phyloP scores from a whole-genome alignment of 2,329 filamentous ascomycete genomes.

The Xylaria sp. region DNA sequence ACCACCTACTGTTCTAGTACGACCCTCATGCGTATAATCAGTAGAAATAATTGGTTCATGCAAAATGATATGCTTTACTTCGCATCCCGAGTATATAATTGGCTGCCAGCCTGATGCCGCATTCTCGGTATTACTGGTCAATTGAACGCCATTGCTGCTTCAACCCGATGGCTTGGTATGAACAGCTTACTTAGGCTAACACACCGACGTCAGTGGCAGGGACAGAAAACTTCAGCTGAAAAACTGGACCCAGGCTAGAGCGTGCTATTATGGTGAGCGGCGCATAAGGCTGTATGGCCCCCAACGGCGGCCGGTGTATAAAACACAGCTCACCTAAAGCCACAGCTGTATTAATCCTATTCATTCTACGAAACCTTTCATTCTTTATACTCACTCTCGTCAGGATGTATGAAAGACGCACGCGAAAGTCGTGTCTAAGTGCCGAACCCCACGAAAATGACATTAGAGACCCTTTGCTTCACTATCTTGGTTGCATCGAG shows the following conservation, averaged over 20 bases:
- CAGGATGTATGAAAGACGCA: not conserved
- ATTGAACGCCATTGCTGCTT: not conserved
- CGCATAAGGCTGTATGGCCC: not conserved
- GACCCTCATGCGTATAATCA: not conserved
- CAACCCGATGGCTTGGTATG: not conserved
- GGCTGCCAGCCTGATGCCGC: not conserved
- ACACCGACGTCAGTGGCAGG: not conserved
- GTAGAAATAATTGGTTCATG: not conserved
- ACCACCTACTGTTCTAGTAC: not conserved
- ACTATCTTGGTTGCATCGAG: constrained; percentile 44
- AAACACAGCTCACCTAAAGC: not conserved
- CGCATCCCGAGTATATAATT: not conserved
- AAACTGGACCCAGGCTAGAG: not conserved
- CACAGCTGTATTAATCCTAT: not conserved
- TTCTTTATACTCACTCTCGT: not conserved
- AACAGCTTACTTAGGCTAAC: not conserved
- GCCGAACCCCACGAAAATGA: constrained; percentile 34
- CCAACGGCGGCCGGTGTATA: not conserved
- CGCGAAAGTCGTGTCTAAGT: constrained; percentile 35
- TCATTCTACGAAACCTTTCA: not conserved
- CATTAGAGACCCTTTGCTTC: constrained; percentile 43
- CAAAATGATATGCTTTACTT: not conserved
- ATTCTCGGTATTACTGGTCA: not conserved
- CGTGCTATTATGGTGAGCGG: not conserved
- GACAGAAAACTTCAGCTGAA: not conserved